These are phyloP conservation scores for Alternaria angustiovoidea DNA, from an alignment of 2,329 filamentous ascomycete genomes.

Conservation along the genomic window DNA sequence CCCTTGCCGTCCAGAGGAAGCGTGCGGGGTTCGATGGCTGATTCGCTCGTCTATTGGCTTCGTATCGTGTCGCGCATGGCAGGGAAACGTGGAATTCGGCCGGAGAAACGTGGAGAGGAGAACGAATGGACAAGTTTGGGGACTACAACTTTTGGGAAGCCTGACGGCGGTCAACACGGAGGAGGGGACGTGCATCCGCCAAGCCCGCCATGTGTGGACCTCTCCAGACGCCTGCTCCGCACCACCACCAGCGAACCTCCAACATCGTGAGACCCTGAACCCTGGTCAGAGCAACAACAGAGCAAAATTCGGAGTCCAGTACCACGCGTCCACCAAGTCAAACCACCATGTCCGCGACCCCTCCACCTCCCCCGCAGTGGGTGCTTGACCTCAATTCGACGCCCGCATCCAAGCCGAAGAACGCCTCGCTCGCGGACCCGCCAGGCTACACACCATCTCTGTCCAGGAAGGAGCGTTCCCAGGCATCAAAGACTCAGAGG, in stretches of 20 bases:
- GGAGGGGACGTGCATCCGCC: constrained; percentile 37
- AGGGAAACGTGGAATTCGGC: not conserved
- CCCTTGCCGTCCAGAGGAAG: constrained; percentile 19
- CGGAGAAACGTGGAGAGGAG: not conserved
- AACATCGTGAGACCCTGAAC: constrained; percentile 1
- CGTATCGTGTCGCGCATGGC: constrained; percentile 31
- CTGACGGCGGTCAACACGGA: constrained; percentile 31
- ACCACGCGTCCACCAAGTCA: not conserved
- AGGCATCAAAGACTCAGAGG: constrained; percentile 58
- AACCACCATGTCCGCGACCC: constrained; percentile 29
- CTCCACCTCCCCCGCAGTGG: constrained; percentile 74
- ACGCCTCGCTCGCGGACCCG: constrained; percentile 77
- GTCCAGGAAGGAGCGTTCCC: constrained; percentile 52
- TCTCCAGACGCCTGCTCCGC: constrained; percentile 9
- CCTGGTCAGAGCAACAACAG: not conserved
- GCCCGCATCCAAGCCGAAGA: constrained; percentile 71
- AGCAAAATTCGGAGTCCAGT: not conserved
- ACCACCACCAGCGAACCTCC: constrained; percentile 8
- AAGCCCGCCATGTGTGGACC: constrained; percentile 24
- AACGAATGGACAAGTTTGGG: constrained; percentile 10
- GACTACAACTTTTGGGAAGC: constrained; percentile 24
- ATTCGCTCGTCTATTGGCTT: constrained; percentile 16
- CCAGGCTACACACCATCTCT: constrained; percentile 74
- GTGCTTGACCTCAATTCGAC: constrained; percentile 79
- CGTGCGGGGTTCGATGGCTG: constrained; percentile 24